Percentiles rank a stretch among this genome's conserved stretches.
These are phyloP conservation scores for Trypanosomatidae sp. DNA, from an alignment of 208 protist species.

Conservation along the genomic window DNA sequence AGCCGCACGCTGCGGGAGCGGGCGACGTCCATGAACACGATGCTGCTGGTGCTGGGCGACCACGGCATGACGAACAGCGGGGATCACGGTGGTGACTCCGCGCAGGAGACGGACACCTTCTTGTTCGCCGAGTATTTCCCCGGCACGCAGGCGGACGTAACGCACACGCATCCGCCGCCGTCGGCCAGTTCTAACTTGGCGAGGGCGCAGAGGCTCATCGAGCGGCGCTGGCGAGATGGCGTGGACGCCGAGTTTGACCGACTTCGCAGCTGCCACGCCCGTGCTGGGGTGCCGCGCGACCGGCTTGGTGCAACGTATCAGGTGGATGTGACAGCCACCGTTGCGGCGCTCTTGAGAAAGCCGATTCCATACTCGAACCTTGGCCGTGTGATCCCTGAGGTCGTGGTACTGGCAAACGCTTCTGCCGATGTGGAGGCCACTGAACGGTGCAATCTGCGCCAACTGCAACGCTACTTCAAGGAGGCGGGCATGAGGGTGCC, in stretches of 20 bases:
- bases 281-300: slow-evolving; percentile 26
- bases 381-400: slow-evolving; percentile 90
- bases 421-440: slow-evolving; percentile 31
- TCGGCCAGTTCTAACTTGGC: background rate
- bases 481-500: slow-evolving; percentile 31
- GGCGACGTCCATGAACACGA: slow-evolving; percentile 56
- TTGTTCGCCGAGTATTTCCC: slow-evolving; percentile 78
- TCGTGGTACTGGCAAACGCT: slow-evolving; percentile 57
- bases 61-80: slow-evolving; percentile 97
- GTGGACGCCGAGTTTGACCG: slow-evolving; percentile 40
- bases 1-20: slow-evolving; percentile 33
- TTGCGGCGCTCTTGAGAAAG: slow-evolving; percentile 88
- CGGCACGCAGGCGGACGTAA: background rate
- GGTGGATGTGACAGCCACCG: slow-evolving; percentile 94
- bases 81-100: slow-evolving; percentile 93
- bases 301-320: slow-evolving; percentile 83
- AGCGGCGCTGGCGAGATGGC: slow-evolving; percentile 31
- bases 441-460: slow-evolving; percentile 56
- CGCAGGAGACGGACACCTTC: slow-evolving; percentile 85
- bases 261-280: slow-evolving; percentile 33
- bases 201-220: slow-evolving; percentile 15
- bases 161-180: background rate
- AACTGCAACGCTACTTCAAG: slow-evolving; percentile 46
- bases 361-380: slow-evolving; percentile 96
- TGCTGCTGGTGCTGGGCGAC: slow-evolving; percentile 96